Conservation (phyloP, 1,139 yeast genomes). For the Pneumocystis jirovecii region DNA sequence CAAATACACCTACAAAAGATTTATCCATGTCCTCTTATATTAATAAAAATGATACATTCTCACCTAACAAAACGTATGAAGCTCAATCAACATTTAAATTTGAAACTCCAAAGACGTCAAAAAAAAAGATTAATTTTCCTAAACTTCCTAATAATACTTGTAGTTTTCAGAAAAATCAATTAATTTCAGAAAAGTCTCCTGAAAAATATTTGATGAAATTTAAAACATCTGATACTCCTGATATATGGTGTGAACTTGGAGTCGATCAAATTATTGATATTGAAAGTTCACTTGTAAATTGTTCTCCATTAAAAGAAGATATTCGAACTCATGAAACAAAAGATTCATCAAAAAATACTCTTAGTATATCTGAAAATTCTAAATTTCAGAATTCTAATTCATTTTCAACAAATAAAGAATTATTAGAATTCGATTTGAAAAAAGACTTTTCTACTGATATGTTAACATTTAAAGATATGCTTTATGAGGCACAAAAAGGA, state of each 20-base stretch:
- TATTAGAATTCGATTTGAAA: not conserved
- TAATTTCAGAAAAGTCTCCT: not conserved
- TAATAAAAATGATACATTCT: not conserved
- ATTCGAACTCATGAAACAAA: not conserved
- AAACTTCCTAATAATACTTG: not conserved
- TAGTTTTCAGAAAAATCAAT: not conserved
- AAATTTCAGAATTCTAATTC: not conserved
- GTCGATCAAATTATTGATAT: not conserved
- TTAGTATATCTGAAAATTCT: not conserved
- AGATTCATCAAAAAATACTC: not conserved
- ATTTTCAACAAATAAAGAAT: not conserved
- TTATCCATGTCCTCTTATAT: not conserved
- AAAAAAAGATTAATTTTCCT: not conserved
- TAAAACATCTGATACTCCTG: not conserved
- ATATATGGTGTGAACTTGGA: not conserved
- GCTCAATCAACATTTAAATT: not conserved
- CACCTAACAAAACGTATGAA: not conserved
- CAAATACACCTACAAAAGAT: not conserved
- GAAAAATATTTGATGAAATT: not conserved
- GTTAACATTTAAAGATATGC: not conserved
- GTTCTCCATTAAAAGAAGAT: not conserved
- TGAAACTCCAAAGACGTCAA: not conserved
- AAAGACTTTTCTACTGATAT: not conserved
- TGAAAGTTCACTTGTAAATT: not conserved
- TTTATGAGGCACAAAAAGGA: not conserved